These are phyloP conservation scores for Candida saitoana DNA, from an alignment of 805 yeast species.

Conservation along the genomic window DNA sequence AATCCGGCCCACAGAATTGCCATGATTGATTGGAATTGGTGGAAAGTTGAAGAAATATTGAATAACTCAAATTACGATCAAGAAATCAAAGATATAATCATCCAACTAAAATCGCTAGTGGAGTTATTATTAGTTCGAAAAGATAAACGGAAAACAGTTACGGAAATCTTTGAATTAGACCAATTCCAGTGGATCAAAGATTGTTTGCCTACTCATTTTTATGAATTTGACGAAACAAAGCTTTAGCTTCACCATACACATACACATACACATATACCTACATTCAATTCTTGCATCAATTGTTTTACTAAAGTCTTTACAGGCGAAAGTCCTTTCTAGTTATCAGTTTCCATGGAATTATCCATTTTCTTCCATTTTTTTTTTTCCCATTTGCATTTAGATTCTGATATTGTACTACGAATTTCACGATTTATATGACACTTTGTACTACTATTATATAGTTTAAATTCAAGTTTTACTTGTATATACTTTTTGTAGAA, in stretches of 20 bases:
- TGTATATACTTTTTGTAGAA: not conserved
- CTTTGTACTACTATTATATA: not conserved
- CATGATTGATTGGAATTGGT: slow-evolving; percentile 90
- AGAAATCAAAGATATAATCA: slow-evolving; percentile 16
- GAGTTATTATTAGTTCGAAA: slow-evolving; percentile 35
- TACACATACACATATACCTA: not conserved
- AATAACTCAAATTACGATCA: slow-evolving; percentile 8
- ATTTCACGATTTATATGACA: no score
- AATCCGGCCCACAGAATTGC: slow-evolving; percentile 87
- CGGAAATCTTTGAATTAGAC: slow-evolving; percentile 12
- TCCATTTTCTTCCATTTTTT: not conserved
- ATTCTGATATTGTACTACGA: not conserved
- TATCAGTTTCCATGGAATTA: not conserved
- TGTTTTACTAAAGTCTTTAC: not conserved
- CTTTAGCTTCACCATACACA: not conserved
- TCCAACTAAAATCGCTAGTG: slow-evolving; percentile 24
- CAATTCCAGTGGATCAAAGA: slow-evolving; percentile 24
- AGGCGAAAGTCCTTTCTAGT: no score
- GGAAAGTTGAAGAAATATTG: slow-evolving; percentile 26
- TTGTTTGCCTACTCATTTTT: slow-evolving; percentile 13
- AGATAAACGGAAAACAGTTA: slow-evolving; percentile 25
- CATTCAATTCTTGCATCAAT: not conserved
- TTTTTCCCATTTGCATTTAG: not conserved
- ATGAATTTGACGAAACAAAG: not conserved
- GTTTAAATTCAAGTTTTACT: no score